Conservation (phyloP, 2,329 filamentous ascomycete species). For the Trichoderma brevicompactum region DNA sequence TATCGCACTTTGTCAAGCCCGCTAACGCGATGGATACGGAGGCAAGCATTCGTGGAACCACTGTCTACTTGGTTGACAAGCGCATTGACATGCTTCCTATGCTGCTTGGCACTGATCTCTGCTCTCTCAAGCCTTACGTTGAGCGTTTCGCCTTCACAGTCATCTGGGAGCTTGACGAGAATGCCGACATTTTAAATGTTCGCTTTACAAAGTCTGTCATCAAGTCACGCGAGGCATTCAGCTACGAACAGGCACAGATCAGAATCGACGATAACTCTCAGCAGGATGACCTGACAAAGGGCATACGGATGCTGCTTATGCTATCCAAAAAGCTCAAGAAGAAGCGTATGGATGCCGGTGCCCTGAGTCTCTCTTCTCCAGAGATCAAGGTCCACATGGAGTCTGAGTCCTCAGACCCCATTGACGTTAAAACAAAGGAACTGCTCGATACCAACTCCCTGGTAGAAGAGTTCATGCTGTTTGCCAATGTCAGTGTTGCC, state of each 20-base stretch:
- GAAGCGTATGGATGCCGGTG: constrained; percentile 95
- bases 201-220: constrained; percentile 98
- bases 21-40: constrained; percentile 97
- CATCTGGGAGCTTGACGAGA: constrained; percentile 83
- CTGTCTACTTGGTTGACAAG: constrained; percentile 97
- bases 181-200: constrained; percentile 83
- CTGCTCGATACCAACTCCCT: constrained; percentile 95
- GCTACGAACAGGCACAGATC: constrained; percentile 94
- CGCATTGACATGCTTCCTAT: constrained; percentile 99
- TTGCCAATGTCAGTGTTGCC: constrained; percentile 95
- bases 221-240: constrained; percentile 93
- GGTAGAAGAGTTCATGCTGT: constrained; percentile 98
- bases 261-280: constrained; percentile 89
- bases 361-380: constrained; percentile 93
- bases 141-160: constrained; percentile 88
- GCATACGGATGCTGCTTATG: constrained; percentile 84
- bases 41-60: constrained; percentile 91
- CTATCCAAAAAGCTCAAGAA: constrained; percentile 92
- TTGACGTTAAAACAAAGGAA: constrained; percentile 95
- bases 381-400: constrained; percentile 96
- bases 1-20: constrained; percentile 98
- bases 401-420: constrained; percentile 92
- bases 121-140: constrained; percentile 96
- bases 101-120: constrained; percentile 93
- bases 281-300: constrained; percentile 84